Base-by-base conservation (phyloP, 2,329 filamentous ascomycete genomes). In the Thelonectria blattea region DNA sequence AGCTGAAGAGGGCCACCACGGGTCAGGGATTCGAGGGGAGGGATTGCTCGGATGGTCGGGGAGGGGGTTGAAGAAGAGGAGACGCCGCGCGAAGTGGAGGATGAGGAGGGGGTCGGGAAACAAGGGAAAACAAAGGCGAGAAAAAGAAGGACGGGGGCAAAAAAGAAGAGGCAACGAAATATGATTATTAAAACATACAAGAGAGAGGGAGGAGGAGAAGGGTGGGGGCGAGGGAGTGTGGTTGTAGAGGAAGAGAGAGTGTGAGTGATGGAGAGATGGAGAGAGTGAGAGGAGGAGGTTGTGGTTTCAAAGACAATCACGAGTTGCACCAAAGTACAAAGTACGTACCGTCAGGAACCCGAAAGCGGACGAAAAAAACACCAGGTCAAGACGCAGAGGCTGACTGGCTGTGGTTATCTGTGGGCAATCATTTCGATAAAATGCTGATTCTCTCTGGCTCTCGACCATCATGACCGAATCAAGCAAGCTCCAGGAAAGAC, bases 181-280 rank as follows among this genome's bases (percentile, higher is more conserved):
- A 50, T 37, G 53, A 56, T 49, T 39, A 46, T 24, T 61, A n/a
- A 42, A 51, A 47, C 52, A 51, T 50, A 56, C 59, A 58, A 60
- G 54, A 56, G 59, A 58, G 48, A 48, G n/a, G n/a, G n/a, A n/a
- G n/a, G n/a, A n/a, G 32, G 55, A 49, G 45, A 65, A 46, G 37
- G 55, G 59, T 57, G 55, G 49, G 32, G 58, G 27, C 27, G 27
- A 60, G 61, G 45, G 54, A 58, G 37, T 27, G 22, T 46, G 37
- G 52, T 30, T n/a, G 46, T 60, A 24, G 22, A 24, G 22, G 6
- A n/a, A n/a, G n/a, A 58, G 49, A 61, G 55, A 10, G 62, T 59
- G 57, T 55, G 22, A 56, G 57, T 55, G 22, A 56, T 57, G 58
- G 63, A 52, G 63, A 54, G 62, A 57, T 56, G 58, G 54, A 58